These are phyloP conservation scores for Pseudogymnoascus sp. DNA, from an alignment of 2,329 filamentous ascomycete species.

Conservation along the genomic window DNA sequence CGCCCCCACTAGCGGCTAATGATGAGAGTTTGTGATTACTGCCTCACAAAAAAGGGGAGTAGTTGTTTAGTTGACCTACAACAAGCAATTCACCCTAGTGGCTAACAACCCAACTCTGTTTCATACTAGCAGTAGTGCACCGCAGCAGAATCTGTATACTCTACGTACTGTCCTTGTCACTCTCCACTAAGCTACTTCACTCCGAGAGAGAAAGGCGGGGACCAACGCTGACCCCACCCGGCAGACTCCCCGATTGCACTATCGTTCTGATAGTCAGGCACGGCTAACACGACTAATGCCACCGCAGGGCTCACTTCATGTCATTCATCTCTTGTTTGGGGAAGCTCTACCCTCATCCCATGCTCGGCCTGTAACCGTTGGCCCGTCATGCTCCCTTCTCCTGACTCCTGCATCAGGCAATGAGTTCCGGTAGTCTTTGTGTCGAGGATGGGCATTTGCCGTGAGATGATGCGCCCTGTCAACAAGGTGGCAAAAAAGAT, in stretches of 20 bases:
- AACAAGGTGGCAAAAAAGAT: neutral
- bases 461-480: neutral
- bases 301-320: neutral
- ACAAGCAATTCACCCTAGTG: neutral
- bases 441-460: neutral
- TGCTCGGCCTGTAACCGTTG: slow-evolving; percentile 4
- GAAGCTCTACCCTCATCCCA: neutral
- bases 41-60: neutral
- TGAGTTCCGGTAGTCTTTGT: neutral
- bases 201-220: neutral
- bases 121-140: neutral
- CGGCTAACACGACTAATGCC: neutral
- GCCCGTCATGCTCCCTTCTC: neutral
- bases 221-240: neutral
- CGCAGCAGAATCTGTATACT: neutral
- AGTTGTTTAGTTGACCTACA: neutral
- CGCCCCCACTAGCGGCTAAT: neutral
- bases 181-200: neutral
- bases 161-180: neutral
- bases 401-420: neutral
- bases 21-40: neutral
- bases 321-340: neutral
- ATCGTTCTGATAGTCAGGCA: neutral
- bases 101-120: neutral
- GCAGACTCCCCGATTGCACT: neutral